These are phyloP conservation scores for Coprinellus micaceus DNA, from an alignment of 768 basidiomycete species.

Conservation along the genomic window DNA sequence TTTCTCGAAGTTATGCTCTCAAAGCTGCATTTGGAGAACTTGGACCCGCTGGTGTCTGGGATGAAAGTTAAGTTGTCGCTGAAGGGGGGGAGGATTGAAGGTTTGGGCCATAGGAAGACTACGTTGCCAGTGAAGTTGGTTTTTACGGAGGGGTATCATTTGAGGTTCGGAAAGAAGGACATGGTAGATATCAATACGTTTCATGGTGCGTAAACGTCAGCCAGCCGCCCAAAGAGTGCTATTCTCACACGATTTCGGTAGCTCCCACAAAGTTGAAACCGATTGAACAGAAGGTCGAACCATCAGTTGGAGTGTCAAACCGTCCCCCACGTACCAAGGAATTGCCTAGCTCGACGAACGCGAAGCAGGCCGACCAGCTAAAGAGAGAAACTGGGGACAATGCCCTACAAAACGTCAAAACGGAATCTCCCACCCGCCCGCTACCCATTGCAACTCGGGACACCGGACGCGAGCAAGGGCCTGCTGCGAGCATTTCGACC, in stretches of 20 bases:
- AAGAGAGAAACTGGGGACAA: too few species aligned
- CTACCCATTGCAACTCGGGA: too few species aligned
- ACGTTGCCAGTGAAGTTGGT: constrained; percentile 39
- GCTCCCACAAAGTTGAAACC: background rate
- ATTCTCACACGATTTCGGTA: background rate
- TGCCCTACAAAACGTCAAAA: too few species aligned
- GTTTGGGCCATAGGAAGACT: constrained; percentile 22
- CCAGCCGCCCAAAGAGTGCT: background rate
- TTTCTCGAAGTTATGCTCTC: background rate
- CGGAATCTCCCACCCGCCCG: too few species aligned
- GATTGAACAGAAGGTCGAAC: background rate
- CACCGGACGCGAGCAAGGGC: too few species aligned
- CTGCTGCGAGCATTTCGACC: too few species aligned
- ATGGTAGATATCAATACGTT: constrained; percentile 35
- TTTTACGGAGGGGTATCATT: constrained; percentile 35
- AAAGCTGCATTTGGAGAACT: background rate
- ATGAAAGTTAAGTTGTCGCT: constrained; percentile 48
- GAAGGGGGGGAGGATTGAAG: constrained; percentile 36
- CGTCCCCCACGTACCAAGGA: too few species aligned
- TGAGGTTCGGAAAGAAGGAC: constrained; percentile 21
- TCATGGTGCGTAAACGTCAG: constrained; percentile 27
- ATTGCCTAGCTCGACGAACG: too few species aligned
- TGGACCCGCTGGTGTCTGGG: background rate
- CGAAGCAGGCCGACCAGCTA: too few species aligned
- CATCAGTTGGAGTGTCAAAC: too few species aligned